Evolutionary conservation across 306 rosid species (phyloP).

Genomic region (Rosa rugosa): DNA sequence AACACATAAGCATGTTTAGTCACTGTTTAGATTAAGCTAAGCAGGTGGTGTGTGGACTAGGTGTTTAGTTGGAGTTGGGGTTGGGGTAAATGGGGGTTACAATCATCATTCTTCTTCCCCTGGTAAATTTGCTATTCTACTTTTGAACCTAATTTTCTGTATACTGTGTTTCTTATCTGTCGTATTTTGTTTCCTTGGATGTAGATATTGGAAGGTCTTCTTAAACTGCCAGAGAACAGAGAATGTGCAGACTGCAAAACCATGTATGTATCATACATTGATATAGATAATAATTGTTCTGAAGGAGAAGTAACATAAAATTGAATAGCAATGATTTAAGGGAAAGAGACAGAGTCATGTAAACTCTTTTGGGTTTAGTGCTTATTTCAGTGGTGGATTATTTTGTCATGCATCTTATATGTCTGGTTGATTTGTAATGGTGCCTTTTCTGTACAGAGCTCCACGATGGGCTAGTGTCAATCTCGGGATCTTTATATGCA

Average conservation of each 20-base stretch:
- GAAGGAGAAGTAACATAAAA: neutral
- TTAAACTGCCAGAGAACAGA: slow-evolving; percentile 76
- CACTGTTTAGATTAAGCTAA: neutral
- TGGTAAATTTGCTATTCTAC: neutral
- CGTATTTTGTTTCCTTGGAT: neutral
- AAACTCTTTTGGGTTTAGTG: neutral
- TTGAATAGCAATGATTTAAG: neutral
- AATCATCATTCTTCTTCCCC: neutral
- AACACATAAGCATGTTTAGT: neutral
- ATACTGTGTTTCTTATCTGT: neutral
- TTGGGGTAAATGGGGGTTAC: neutral
- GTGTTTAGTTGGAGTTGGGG: slow-evolving; percentile 1
- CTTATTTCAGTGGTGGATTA: slow-evolving; percentile 4
- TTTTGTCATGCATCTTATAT: neutral
- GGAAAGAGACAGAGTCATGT: neutral
- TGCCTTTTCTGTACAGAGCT: slow-evolving; percentile 49
- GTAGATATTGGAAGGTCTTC: slow-evolving; percentile 93
- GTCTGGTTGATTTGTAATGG: neutral
- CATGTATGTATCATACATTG: slow-evolving; percentile 55
- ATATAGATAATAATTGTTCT: neutral
- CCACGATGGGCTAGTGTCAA: slow-evolving; percentile 98
- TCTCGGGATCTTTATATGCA: slow-evolving; percentile 87
- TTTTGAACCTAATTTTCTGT: neutral
- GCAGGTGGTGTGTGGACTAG: neutral
- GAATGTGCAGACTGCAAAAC: slow-evolving; percentile 96